phyloP scores from a whole-genome alignment of 345 rosid genomes.

The Linum lewisii region DNA sequence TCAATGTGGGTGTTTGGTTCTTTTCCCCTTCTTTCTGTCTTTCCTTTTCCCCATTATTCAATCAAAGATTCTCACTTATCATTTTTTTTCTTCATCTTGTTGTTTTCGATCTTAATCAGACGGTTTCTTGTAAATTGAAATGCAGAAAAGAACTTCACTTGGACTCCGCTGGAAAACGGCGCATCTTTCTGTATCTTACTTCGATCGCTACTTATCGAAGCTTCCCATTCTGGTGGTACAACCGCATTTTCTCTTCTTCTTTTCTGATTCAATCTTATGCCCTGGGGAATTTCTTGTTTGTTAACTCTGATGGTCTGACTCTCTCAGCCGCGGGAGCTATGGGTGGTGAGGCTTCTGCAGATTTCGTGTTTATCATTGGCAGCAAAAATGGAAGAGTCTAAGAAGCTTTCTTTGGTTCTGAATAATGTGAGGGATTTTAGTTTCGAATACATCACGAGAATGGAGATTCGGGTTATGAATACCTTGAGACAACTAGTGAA shows the following conservation, averaged over 20 bases:
- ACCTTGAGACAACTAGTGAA: constrained; percentile 5
- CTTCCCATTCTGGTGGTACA: constrained; percentile 32
- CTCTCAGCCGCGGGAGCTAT: neutral
- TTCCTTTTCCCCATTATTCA: neutral
- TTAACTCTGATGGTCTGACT: too few relatives aligned
- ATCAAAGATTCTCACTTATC: constrained; percentile 7
- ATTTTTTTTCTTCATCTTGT: neutral
- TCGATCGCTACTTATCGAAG: constrained; percentile 44
- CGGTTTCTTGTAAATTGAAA: too few relatives aligned
- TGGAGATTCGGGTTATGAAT: constrained; percentile 56
- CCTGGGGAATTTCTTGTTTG: neutral
- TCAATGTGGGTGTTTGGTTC: constrained; percentile 39
- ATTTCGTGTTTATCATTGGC: constrained; percentile 1
- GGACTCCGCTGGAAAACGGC: constrained; percentile 44
- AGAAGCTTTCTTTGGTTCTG: neutral
- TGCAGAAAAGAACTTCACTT: constrained; percentile 32
- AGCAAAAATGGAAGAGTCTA: constrained; percentile 2
- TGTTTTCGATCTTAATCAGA: neutral
- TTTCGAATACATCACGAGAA: constrained; percentile 24
- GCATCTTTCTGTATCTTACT: constrained; percentile 41
- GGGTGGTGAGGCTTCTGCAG: neutral
- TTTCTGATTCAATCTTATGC: too few relatives aligned
- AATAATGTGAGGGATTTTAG: neutral
- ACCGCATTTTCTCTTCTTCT: neutral
- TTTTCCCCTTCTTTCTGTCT: too few relatives aligned